These are phyloP conservation scores for Heliamphora ciliata DNA, from an alignment of 179 eudicot species.

Conservation along the genomic window DNA sequence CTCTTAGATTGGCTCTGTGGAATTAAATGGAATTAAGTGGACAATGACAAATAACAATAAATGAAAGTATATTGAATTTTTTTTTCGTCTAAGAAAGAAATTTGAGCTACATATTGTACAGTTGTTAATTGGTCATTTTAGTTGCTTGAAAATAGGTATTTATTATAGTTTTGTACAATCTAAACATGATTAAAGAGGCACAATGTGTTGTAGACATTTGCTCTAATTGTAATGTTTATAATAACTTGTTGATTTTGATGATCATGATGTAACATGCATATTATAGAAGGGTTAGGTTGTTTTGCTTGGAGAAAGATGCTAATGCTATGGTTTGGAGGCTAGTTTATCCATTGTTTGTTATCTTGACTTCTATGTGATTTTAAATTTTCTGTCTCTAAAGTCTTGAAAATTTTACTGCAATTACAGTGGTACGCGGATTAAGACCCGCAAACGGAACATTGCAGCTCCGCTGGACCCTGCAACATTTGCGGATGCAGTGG, in stretches of 20 bases:
- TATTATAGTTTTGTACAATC: too few species aligned
- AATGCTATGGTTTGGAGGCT: neutral
- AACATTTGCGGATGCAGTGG: slow-evolving; percentile 99
- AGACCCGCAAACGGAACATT: slow-evolving; percentile 99
- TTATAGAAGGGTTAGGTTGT: neutral
- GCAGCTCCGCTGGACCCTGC: slow-evolving; percentile 99
- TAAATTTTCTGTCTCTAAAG: slow-evolving; percentile 4
- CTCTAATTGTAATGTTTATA: neutral
- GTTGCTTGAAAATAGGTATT: too few species aligned
- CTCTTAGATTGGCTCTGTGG: neutral
- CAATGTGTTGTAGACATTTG: too few species aligned
- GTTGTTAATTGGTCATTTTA: too few species aligned
- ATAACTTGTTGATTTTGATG: neutral
- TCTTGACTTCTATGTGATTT: neutral
- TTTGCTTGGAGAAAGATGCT: neutral
- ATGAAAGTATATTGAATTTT: neutral
- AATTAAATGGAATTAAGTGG: neutral
- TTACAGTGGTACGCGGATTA: slow-evolving; percentile 99
- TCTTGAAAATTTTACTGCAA: neutral
- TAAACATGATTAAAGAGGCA: too few species aligned
- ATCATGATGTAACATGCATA: neutral
- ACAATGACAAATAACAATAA: neutral
- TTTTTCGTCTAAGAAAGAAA: neutral
- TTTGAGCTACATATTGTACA: too few species aligned
- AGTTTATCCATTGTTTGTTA: neutral